Conservation (phyloP, 2,329 filamentous ascomycete genomes). For the Aspergillus glaucus region DNA sequence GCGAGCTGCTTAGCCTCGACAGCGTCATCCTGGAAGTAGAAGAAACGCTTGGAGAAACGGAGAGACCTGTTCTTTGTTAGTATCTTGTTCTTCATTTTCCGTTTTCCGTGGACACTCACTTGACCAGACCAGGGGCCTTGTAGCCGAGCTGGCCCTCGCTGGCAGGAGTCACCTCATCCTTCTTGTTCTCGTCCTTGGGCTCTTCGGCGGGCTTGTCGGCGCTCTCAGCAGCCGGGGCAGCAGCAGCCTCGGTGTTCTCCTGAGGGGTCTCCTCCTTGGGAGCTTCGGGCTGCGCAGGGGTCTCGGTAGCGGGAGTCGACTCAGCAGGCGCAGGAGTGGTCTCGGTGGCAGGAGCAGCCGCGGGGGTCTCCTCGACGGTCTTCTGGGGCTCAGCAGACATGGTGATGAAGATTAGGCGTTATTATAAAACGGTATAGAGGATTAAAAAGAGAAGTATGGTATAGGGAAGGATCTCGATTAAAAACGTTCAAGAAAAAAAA, state of each 20-base stretch:
- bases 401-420: constrained; percentile 31
- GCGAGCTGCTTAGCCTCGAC: constrained; percentile 67
- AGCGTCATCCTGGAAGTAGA: constrained; percentile 73
- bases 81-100: not conserved
- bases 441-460: constrained; percentile 1
- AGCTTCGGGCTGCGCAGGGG: constrained; percentile 34
- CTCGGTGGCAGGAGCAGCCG: constrained; percentile 32
- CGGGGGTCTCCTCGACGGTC: constrained; percentile 56
- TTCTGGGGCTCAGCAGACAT: constrained; percentile 64
- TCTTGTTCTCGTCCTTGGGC: constrained; percentile 26
- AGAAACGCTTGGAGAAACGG: constrained; percentile 86
- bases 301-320: constrained; percentile 33
- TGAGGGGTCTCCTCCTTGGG: constrained; percentile 28
- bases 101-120: constrained; percentile 54
- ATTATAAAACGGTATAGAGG: constrained; percentile 9
- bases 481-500: not conserved
- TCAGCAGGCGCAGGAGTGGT: constrained; percentile 31
- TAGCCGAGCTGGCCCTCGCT: constrained; percentile 81
- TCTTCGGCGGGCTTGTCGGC: constrained; percentile 33
- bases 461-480: not conserved
- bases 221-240: constrained; percentile 26
- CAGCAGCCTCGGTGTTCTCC: constrained; percentile 29
- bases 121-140: constrained; percentile 84
- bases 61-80: constrained; percentile 58
- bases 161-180: constrained; percentile 57